Evolutionary conservation across 371 early-diverging fungal species (phyloP).

Genomic region (Actinomortierella wolfii): DNA sequence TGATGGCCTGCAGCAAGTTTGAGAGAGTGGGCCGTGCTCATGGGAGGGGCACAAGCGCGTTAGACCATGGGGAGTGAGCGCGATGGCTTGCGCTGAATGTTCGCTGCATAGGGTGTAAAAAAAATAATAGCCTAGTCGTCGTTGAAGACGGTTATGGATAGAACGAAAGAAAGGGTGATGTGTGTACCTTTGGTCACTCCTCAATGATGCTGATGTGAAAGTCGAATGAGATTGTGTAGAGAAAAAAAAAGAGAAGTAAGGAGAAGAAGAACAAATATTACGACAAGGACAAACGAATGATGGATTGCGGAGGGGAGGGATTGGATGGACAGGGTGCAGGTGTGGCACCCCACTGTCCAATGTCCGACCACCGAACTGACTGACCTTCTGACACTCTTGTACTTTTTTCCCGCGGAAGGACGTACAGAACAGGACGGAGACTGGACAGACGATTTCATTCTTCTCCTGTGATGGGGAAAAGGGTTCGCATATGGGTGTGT

Average conservation of each 20-base stretch:
- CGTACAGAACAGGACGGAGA: neutral
- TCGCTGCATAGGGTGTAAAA: neutral
- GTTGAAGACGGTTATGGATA: too few species aligned
- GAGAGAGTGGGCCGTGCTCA: neutral
- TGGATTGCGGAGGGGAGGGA: too few species aligned
- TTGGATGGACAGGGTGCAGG: neutral
- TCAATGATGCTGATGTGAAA: conserved; percentile 3
- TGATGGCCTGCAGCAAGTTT: neutral
- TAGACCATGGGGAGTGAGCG: neutral
- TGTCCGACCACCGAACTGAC: too few species aligned
- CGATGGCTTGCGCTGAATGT: neutral
- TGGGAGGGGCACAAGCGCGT: neutral
- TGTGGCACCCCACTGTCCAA: too few species aligned
- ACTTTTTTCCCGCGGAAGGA: too few species aligned
- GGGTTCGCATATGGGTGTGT: too few species aligned
- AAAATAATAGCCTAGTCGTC: conserved; percentile 1
- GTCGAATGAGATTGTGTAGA: conserved; percentile 1
- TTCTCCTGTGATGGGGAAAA: too few species aligned
- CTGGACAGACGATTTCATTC: too few species aligned
- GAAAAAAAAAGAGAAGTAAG: neutral
- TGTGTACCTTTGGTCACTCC: too few species aligned
- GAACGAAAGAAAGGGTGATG: conserved; percentile 10
- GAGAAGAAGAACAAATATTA: neutral
- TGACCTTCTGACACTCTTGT: too few species aligned
- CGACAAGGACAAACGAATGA: neutral